Evolutionary conservation across 371 early-diverging fungal species (phyloP).

Genomic region (Thermomucor indicae-seudaticae): DNA sequence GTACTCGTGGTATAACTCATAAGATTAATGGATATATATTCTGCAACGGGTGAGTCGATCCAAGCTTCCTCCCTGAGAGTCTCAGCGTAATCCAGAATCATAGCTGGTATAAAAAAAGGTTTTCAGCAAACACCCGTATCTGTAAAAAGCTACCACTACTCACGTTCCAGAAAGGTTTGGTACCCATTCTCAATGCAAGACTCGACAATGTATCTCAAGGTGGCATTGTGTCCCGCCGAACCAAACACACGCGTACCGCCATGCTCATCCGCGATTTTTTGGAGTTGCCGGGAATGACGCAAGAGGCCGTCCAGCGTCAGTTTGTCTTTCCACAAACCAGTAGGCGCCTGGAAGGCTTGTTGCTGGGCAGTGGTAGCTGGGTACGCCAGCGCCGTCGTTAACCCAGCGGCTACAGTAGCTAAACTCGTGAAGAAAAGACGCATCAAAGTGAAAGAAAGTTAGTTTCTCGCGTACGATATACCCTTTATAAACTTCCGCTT

Average conservation of each 20-base stretch:
- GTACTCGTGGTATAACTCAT: constrained; percentile 12
- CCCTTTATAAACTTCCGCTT: too few relatives aligned
- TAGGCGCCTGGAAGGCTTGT: too few relatives aligned
- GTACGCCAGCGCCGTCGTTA: too few relatives aligned
- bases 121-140: background rate
- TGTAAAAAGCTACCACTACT: background rate
- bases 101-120: constrained; percentile 3
- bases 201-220: constrained; percentile 6
- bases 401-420: too few relatives aligned
- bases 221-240: constrained; percentile 9
- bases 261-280: constrained; percentile 7
- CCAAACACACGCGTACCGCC: constrained; percentile 12
- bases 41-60: background rate
- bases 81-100: constrained; percentile 11
- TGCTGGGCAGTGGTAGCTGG: too few relatives aligned
- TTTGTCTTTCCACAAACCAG: constrained; percentile 4
- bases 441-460: too few relatives aligned
- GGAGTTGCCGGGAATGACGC: constrained; percentile 12
- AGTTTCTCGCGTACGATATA: too few relatives aligned
- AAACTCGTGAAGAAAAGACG: too few relatives aligned
- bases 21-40: constrained; percentile 2
- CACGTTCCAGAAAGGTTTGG: constrained; percentile 8
- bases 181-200: constrained; percentile 6
- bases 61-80: constrained; percentile 6
- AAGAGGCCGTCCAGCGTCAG: constrained; percentile 10